These are phyloP conservation scores for Talaromyces sp. DNA, from an alignment of 2,329 filamentous ascomycete genomes.

Conservation along the genomic window DNA sequence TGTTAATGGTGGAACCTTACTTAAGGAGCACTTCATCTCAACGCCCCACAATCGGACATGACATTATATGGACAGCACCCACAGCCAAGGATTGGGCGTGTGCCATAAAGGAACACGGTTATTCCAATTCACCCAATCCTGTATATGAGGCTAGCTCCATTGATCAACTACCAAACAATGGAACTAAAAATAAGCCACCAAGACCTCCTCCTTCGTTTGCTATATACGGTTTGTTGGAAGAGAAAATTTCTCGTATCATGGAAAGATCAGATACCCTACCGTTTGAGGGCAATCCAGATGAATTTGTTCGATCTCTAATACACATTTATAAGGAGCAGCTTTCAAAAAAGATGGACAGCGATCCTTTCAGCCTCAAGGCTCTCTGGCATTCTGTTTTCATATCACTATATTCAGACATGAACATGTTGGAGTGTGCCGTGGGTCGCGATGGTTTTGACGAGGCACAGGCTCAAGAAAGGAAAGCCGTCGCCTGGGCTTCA, in stretches of 20 bases:
- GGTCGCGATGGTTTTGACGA: conserved; percentile 21
- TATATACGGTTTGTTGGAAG: not conserved
- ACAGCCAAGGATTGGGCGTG: conserved; percentile 1
- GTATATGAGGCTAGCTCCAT: not conserved
- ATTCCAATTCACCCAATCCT: not conserved
- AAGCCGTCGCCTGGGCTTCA: conserved; percentile 17
- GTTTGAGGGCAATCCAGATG: not conserved
- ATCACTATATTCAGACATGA: conserved; percentile 21
- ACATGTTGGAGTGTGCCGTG: conserved; percentile 21
- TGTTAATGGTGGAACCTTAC: conserved; percentile 18
- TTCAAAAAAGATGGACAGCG: conserved; percentile 14
- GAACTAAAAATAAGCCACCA: not conserved
- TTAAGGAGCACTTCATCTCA: conserved; percentile 10
- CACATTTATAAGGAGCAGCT: conserved; percentile 1
- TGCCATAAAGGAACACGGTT: not conserved
- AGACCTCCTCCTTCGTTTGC: not conserved
- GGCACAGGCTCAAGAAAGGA: conserved; percentile 10
- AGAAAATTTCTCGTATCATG: not conserved
- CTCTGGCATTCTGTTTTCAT: conserved; percentile 27
- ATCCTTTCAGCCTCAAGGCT: conserved; percentile 21
- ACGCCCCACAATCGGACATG: not conserved
- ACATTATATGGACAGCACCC: conserved; percentile 1
- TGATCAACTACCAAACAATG: not conserved
- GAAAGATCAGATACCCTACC: not conserved
- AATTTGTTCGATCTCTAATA: not conserved